Base-by-base conservation (phyloP, 768 basidiomycete genomes). In the Agaricus subrufescens region DNA sequence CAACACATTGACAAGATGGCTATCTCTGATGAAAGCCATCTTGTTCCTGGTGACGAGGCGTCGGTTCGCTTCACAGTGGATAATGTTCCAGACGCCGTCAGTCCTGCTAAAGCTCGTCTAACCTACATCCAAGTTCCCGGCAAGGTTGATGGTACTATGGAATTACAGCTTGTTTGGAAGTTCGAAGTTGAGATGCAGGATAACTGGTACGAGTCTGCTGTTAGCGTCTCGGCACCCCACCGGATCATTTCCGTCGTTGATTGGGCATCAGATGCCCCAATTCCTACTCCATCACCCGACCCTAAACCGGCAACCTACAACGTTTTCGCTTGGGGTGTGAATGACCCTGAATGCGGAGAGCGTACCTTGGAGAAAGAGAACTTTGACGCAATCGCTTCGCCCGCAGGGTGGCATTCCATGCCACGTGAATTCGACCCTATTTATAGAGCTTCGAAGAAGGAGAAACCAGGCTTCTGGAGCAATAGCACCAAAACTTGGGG, bases 201-300 rank as follows among this genome's bases (percentile, higher is more conserved):
- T 72, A 98, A 94, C 71, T 96, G 92, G 92, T 98, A 98, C 63
- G 94, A 98, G 69, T 83, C 93, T 3, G 80, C 91, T 23, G 86
- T 99, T 42, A 86, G 89, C 10, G 85, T 83, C 1, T 67, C 73
- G 29, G 69, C 78, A n/a, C 89, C 92, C 26, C 86, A 93, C 66
- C 80, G 85, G 58, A 86, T 94, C 61, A 73, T 98, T 64, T 86
- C 88, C 27, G 92, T 95, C 38, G 91, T 96, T 59, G 96, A 98
- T 67, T 98, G 94, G 95, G 94, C 87, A 0, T 87, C 89, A 19
- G 93, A 95, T 66, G 81, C 89, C 3, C 78, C 81, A 3, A 67
- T 82, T 46, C 78, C 78, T 11, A 63, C 61, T 15, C 76, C 75
- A 39, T 44, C 46, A 8, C 66, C 67, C 38, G 52, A 70, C 9